These are phyloP conservation scores for Eleusine coracana DNA, from an alignment of 176 grass and related monocot species.

Conservation along the genomic window DNA sequence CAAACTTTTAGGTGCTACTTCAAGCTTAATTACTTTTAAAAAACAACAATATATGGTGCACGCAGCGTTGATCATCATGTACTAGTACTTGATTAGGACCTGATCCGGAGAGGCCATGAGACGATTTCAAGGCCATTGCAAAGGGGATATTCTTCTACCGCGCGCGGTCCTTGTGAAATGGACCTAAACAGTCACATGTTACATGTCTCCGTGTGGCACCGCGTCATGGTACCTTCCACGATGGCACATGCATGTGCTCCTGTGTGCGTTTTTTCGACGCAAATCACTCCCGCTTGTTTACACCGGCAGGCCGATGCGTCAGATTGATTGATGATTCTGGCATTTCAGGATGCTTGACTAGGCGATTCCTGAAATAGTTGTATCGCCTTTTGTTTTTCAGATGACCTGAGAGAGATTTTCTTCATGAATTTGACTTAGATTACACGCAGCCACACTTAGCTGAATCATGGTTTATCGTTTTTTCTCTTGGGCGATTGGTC, in stretches of 20 bases:
- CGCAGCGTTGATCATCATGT: background rate
- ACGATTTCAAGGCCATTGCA: background rate
- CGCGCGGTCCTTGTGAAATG: background rate
- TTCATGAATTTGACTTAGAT: no score
- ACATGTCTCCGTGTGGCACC: background rate
- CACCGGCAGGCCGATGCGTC: no score
- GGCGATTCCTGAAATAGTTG: no score
- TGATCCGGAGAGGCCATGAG: background rate
- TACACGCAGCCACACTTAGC: no score
- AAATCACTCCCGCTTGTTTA: no score
- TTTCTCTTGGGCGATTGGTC: no score
- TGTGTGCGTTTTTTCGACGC: no score
- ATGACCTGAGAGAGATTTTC: no score
- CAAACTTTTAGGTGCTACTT: background rate
- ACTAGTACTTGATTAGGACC: background rate
- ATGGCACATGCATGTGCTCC: background rate
- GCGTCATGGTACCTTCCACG: background rate
- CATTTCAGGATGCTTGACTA: no score
- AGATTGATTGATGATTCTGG: no score
- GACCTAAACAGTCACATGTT: constrained; percentile 11
- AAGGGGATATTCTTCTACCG: background rate
- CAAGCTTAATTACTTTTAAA: background rate
- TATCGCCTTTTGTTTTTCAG: no score
- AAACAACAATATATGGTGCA: background rate
- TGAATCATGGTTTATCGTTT: no score